These are phyloP conservation scores for Aleurites moluccanus DNA, from an alignment of 441 rosid species.

Conservation along the genomic window DNA sequence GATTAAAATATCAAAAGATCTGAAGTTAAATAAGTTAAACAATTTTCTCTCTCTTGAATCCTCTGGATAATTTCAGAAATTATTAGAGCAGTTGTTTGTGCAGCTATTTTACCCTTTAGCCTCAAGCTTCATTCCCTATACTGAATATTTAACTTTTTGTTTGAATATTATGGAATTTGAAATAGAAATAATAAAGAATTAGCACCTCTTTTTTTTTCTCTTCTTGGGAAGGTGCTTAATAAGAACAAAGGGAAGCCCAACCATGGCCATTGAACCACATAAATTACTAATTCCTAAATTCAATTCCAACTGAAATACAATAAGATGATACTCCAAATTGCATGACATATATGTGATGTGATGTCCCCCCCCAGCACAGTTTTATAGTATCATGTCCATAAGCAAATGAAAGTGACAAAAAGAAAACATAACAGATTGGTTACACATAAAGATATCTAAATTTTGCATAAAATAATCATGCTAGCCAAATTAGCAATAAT, in stretches of 20 bases:
- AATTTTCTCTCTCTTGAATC: neutral
- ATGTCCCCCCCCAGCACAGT: neutral
- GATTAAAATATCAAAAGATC: neutral
- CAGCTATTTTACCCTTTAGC: neutral
- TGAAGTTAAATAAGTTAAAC: slow-evolving; percentile 1
- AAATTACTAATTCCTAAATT: neutral
- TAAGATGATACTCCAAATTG: neutral
- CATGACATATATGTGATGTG: neutral
- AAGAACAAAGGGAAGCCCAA: neutral
- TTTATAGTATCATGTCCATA: neutral
- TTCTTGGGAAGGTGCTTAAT: neutral
- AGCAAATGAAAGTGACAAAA: neutral
- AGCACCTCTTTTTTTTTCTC: neutral
- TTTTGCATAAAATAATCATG: neutral
- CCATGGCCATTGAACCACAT: neutral
- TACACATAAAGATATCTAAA: neutral
- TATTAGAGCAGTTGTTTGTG: neutral
- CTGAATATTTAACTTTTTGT: too few relatives aligned
- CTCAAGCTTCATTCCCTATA: neutral
- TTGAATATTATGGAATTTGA: neutral
- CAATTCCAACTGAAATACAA: neutral
- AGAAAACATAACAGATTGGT: neutral
- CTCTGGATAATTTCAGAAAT: neutral
- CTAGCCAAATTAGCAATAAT: slow-evolving; percentile 14
- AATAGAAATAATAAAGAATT: neutral